A percentile compares a stretch with the other conserved stretches of the same genome.
These are phyloP conservation scores for Zygoascus biomembranicola DNA, from an alignment of 805 yeast genomes.

Conservation along the genomic window DNA sequence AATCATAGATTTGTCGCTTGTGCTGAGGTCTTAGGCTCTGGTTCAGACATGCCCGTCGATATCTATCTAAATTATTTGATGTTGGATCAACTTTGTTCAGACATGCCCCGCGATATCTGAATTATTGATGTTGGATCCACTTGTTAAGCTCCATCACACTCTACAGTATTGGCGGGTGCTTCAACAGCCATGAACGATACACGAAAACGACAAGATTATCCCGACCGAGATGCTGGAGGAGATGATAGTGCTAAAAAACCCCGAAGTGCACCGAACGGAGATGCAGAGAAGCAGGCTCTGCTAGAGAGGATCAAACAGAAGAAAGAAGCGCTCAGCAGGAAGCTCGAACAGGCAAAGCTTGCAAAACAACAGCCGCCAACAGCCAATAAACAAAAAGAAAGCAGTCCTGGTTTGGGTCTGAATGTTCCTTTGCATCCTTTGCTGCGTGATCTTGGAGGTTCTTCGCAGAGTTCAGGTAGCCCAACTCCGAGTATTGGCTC, in stretches of 20 bases:
- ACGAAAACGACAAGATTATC: not conserved
- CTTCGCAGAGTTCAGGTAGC: not conserved
- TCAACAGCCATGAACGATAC: not conserved
- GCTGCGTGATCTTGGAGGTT: constrained; percentile 9
- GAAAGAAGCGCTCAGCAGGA: constrained; percentile 12
- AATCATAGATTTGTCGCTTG: not conserved
- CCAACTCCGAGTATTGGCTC: not conserved
- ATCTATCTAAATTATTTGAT: too few species aligned
- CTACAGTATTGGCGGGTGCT: not conserved
- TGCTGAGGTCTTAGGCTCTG: too few species aligned
- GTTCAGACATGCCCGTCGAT: too few species aligned
- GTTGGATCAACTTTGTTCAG: too few species aligned
- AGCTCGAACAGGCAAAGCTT: not conserved
- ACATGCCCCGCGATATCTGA: too few species aligned
- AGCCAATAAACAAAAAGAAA: not conserved
- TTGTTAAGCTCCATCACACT: too few species aligned
- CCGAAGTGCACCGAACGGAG: not conserved
- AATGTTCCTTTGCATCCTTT: constrained; percentile 27
- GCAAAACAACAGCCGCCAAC: not conserved
- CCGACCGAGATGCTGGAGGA: not conserved
- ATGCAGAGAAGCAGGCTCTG: constrained; percentile 12
- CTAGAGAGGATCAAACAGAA: constrained; percentile 17
- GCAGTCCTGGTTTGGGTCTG: constrained; percentile 14
- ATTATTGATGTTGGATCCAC: too few species aligned
- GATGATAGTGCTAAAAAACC: not conserved